phyloP scores from a whole-genome alignment of 2,329 filamentous ascomycete genomes.

The Blastomyces silverae region DNA sequence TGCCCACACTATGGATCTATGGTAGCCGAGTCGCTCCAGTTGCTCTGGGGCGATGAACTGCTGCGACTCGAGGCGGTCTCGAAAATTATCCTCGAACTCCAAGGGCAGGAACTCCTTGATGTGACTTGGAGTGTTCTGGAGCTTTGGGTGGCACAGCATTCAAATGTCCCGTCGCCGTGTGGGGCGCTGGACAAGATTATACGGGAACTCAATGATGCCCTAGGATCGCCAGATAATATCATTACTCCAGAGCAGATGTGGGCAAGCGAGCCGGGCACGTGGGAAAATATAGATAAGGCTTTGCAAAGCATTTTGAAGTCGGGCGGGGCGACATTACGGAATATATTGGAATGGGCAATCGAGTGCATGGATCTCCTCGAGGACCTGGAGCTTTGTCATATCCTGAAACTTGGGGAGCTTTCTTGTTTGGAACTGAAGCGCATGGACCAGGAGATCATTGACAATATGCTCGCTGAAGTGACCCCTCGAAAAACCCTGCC shows the following conservation, averaged over 20 bases:
- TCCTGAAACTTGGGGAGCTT: neutral
- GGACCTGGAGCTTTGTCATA: constrained; percentile 1
- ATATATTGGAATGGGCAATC: neutral
- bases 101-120: constrained; percentile 5
- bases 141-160: neutral
- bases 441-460: constrained; percentile 4
- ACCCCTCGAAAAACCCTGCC: neutral
- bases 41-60: neutral
- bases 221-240: neutral
- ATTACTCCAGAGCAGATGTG: neutral
- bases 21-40: neutral
- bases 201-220: neutral
- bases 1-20: neutral
- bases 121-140: constrained; percentile 6
- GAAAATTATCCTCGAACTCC: neutral
- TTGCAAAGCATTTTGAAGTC: neutral
- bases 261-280: neutral
- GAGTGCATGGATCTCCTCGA: constrained; percentile 3
- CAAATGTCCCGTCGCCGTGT: neutral
- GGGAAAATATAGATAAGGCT: constrained; percentile 5
- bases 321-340: neutral
- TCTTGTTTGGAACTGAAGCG: constrained; percentile 1
- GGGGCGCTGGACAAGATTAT: neutral
- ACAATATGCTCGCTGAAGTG: neutral
- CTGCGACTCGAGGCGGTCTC: neutral